Conservation (phyloP, 495 filamentous ascomycete genomes). For the Jackrogersella multiformis region DNA sequence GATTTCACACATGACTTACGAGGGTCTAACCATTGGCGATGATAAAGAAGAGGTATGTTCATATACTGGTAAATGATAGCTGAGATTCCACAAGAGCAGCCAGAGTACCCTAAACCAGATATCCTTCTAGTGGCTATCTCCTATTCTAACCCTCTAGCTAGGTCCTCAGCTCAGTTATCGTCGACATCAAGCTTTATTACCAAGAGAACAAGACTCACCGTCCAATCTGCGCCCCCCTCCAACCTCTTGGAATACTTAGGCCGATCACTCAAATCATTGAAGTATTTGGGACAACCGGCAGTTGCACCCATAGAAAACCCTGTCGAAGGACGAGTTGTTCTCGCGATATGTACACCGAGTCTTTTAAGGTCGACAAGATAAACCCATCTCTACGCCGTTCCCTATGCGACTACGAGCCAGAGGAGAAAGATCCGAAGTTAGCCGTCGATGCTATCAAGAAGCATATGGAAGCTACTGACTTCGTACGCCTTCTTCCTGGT, state of each 20-base stretch:
- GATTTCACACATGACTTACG: conserved; percentile 9
- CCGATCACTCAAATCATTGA: conserved; percentile 3
- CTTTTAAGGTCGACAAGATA: neutral
- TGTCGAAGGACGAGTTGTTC: neutral
- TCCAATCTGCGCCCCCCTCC: neutral
- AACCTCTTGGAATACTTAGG: neutral
- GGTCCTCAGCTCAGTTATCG: conserved; percentile 1
- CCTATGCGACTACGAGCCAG: neutral
- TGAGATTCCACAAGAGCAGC: too few species aligned
- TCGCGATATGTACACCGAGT: neutral
- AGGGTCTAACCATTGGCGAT: neutral
- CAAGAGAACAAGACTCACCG: conserved; percentile 4
- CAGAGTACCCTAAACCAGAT: too few species aligned
- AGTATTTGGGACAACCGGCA: neutral
- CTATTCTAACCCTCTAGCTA: neutral
- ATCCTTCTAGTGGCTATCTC: neutral
- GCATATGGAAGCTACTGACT: neutral
- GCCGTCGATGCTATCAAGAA: conserved; percentile 2
- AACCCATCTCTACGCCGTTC: neutral
- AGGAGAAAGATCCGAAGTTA: conserved; percentile 7
- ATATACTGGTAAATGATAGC: neutral
- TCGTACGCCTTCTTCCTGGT: neutral
- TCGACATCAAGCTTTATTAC: conserved; percentile 6
- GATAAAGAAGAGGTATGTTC: conserved; percentile 1
- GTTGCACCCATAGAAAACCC: neutral